Conservation (phyloP, 2,329 filamentous ascomycete genomes). For the Xylaria sp. region DNA sequence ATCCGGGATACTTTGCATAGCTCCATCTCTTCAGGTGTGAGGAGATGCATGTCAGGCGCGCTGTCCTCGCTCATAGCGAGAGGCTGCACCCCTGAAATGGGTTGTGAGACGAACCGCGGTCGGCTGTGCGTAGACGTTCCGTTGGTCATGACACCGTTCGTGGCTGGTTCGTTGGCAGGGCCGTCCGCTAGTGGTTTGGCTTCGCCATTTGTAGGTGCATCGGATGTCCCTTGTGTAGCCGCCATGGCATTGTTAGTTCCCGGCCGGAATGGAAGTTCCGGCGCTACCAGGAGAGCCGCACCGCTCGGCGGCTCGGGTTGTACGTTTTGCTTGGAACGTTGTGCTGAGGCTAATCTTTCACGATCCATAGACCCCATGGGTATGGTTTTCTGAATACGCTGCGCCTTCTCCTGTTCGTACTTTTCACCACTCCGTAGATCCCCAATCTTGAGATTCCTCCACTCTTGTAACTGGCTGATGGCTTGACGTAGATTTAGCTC, state of each 20-base stretch:
- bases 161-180: conserved; percentile 50
- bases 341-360: conserved; percentile 76
- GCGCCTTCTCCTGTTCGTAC: conserved; percentile 88
- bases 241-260: conserved; percentile 48
- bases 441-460: conserved; percentile 85
- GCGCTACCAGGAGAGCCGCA: conserved; percentile 79
- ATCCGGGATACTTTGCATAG: conserved; percentile 86
- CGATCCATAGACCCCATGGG: conserved; percentile 87
- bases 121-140: conserved; percentile 58
- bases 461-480: conserved; percentile 91
- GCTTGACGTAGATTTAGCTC: conserved; percentile 92
- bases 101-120: conserved; percentile 65
- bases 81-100: conserved; percentile 70
- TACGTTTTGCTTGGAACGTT: conserved; percentile 74
- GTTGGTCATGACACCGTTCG: conserved; percentile 52
- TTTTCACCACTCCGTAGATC: conserved; percentile 89
- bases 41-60: conserved; percentile 83
- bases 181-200: conserved; percentile 66
- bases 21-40: conserved; percentile 85
- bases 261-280: conserved; percentile 76
- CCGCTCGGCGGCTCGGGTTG: conserved; percentile 78
- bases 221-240: conserved; percentile 43
- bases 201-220: conserved; percentile 60
- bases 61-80: conserved; percentile 79
- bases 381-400: conserved; percentile 74